phyloP scores from a whole-genome alignment of 176 grass and related monocot species.

The Echinochloa phyllopogon region DNA sequence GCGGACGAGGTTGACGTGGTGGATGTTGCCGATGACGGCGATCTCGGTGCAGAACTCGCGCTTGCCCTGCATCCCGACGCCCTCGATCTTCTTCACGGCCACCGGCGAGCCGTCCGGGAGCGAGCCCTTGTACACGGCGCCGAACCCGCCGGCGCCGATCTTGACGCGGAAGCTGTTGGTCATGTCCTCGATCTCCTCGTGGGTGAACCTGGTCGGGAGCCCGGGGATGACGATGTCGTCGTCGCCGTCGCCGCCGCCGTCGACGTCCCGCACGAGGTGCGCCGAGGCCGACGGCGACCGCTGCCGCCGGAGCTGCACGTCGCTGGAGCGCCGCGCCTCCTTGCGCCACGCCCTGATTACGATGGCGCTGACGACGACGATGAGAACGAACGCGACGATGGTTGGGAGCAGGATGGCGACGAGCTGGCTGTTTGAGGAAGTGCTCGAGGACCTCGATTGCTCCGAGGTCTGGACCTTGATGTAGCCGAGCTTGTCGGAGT shows the following conservation, averaged over 20 bases:
- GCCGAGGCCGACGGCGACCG: slow-evolving; percentile 59
- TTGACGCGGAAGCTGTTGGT: slow-evolving; percentile 66
- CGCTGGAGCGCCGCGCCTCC: slow-evolving; percentile 15
- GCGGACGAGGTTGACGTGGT: slow-evolving; percentile 83
- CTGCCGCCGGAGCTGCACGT: slow-evolving; percentile 31
- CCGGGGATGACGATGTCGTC: slow-evolving; percentile 68
- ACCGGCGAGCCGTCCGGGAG: slow-evolving; percentile 58
- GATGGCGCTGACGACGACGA: slow-evolving; percentile 42
- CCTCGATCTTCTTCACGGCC: slow-evolving; percentile 80
- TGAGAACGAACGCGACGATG: slow-evolving; percentile 49
- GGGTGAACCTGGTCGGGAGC: slow-evolving; percentile 70
- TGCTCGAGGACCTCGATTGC: neutral
- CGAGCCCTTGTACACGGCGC: slow-evolving; percentile 77
- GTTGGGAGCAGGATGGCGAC: slow-evolving; percentile 67
- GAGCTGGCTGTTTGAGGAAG: slow-evolving; percentile 48
- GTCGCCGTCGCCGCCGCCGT: slow-evolving; percentile 45
- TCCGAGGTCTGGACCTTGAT: slow-evolving; percentile 52
- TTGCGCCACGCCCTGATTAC: slow-evolving; percentile 52
- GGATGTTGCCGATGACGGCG: slow-evolving; percentile 89
- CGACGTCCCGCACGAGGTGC: slow-evolving; percentile 40
- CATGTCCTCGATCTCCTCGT: slow-evolving; percentile 61
- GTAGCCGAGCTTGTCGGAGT: slow-evolving; percentile 41
- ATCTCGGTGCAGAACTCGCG: slow-evolving; percentile 93
- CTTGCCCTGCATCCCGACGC: slow-evolving; percentile 69
- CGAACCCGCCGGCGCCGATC: slow-evolving; percentile 81